Percentiles rank a stretch among this genome's conserved stretches.
Evolutionary conservation across 208 protist species (phyloP).

Genomic region (Leishmania amazonensis): DNA sequence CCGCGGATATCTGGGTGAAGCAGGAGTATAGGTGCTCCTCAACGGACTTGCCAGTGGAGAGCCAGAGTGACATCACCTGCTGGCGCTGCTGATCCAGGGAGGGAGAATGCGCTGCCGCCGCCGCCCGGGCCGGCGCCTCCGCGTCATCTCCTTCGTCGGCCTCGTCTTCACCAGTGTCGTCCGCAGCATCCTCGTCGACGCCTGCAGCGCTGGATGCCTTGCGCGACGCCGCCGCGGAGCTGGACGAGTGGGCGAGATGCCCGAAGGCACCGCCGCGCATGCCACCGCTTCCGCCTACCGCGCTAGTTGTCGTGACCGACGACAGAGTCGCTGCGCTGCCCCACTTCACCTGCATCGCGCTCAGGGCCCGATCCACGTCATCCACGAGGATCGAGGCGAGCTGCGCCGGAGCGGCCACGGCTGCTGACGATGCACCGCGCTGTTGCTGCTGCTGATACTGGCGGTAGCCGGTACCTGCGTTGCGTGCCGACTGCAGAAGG

Average conservation of each 20-base stretch:
- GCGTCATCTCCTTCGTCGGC: conserved; percentile 14
- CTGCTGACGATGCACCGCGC: conserved; percentile 1
- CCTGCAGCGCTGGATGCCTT: not conserved
- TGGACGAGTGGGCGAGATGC: not conserved
- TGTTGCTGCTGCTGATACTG: conserved; percentile 23
- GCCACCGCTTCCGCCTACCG: not conserved
- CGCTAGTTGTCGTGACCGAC: not conserved
- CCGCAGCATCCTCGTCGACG: not conserved
- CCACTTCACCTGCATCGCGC: conserved; percentile 77
- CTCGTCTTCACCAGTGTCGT: conserved; percentile 1
- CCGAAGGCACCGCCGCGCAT: not conserved
- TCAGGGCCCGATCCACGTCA: conserved; percentile 72
- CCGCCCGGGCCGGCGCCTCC: not conserved
- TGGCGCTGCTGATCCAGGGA: conserved; percentile 41
- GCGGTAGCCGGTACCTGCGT: conserved; percentile 22
- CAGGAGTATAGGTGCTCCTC: conserved; percentile 42
- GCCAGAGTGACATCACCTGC: conserved; percentile 34
- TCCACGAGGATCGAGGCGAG: conserved; percentile 71
- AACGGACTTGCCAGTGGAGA: conserved; percentile 45
- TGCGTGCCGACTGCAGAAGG: conserved; percentile 36
- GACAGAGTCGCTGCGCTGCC: conserved; percentile 29
- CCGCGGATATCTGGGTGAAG: conserved; percentile 66
- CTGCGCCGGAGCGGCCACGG: conserved; percentile 13
- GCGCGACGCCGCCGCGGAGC: not conserved
- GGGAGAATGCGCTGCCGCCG: conserved; percentile 5